Conservation (phyloP, 495 filamentous ascomycete genomes). For the Aspergillus ellipticus region DNA sequence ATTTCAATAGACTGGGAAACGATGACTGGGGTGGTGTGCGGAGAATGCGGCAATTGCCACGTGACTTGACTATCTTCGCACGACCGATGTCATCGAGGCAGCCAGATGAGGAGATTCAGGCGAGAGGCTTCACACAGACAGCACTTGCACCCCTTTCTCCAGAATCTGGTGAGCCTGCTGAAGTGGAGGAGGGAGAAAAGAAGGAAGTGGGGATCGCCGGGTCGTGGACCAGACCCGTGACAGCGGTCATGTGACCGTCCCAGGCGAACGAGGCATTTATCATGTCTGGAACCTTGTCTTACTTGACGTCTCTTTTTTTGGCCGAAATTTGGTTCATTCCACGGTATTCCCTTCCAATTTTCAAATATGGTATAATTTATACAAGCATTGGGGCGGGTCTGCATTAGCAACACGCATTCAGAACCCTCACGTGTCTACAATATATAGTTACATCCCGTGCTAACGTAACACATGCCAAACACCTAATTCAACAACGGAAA, state of each 20-base stretch:
- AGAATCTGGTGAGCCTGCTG: too few relatives aligned
- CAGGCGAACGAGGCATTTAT: neutral
- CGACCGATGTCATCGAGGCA: too few relatives aligned
- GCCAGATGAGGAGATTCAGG: neutral
- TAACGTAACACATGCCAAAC: neutral
- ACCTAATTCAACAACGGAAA: conserved; percentile 25
- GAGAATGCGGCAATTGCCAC: neutral
- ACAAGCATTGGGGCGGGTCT: too few relatives aligned
- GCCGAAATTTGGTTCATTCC: too few relatives aligned
- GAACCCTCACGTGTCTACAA: neutral
- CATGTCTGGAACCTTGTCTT: neutral
- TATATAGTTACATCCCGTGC: neutral
- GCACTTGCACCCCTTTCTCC: too few relatives aligned
- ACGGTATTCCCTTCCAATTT: too few relatives aligned
- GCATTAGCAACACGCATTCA: too few relatives aligned
- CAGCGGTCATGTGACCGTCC: neutral
- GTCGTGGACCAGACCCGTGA: neutral
- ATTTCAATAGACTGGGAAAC: conserved; percentile 9
- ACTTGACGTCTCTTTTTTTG: too few relatives aligned
- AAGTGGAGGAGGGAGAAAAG: neutral
- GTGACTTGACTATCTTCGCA: neutral
- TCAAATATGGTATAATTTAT: too few relatives aligned
- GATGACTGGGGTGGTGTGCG: neutral
- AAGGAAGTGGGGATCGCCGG: neutral
- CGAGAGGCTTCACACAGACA: too few relatives aligned